Conservation (phyloP, 306 rosid genomes). For the Dalbergia cochinchinensis region DNA sequence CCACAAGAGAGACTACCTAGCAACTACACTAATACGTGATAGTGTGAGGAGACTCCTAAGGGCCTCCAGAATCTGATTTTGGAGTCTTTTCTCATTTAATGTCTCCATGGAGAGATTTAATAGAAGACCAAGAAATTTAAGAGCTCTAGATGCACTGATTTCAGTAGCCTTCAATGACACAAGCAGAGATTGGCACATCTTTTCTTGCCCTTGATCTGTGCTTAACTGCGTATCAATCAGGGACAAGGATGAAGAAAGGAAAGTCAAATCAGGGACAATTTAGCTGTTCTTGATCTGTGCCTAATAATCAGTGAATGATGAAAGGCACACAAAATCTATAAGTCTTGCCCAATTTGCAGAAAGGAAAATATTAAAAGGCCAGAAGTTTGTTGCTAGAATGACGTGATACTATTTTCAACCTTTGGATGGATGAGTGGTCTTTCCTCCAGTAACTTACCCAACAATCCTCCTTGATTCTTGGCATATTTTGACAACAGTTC, state of each 20-base stretch:
- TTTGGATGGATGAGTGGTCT: too few relatives aligned
- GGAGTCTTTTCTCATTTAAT: background rate
- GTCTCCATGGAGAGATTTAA: background rate
- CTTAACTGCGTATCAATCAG: background rate
- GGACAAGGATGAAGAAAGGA: background rate
- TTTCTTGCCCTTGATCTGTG: background rate
- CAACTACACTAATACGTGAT: background rate
- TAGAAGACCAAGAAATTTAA: conserved; percentile 18
- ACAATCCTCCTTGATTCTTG: background rate
- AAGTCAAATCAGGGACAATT: too few relatives aligned
- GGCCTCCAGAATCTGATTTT: background rate
- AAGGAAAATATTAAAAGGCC: too few relatives aligned
- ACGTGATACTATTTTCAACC: too few relatives aligned
- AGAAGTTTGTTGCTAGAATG: too few relatives aligned
- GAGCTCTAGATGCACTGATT: conserved; percentile 14
- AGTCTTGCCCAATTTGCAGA: conserved; percentile 5
- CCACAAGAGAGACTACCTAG: conserved; percentile 8
- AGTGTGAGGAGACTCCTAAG: background rate
- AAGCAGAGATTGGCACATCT: background rate
- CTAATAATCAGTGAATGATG: too few relatives aligned
- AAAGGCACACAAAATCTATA: conserved; percentile 1
- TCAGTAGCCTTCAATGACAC: conserved; percentile 25
- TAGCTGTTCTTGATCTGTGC: too few relatives aligned
- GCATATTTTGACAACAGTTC: background rate
- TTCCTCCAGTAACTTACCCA: too few relatives aligned